A percentile compares a stretch with the other conserved stretches of the same genome.
Conservation (phyloP, 2,329 filamentous ascomycete genomes). For the Sordariomycetes sp. region DNA sequence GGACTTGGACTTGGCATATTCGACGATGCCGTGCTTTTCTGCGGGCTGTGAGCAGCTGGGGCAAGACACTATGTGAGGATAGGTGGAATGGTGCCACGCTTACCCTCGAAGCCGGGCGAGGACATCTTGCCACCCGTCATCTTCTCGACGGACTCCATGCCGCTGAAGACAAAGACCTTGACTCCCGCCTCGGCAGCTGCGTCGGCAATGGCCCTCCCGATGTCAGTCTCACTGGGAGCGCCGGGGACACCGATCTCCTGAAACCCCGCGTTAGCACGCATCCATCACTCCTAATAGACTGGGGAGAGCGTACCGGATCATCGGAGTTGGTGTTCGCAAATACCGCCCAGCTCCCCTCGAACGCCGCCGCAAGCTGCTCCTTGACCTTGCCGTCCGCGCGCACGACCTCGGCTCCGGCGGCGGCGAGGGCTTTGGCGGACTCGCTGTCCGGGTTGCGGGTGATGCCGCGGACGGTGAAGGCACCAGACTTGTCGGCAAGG, state of each 20-base stretch:
- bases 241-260: slow-evolving; percentile 7
- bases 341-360: slow-evolving; percentile 34
- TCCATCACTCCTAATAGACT: neutral
- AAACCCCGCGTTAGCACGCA: neutral
- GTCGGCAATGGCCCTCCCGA: slow-evolving; percentile 22
- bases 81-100: neutral
- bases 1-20: slow-evolving; percentile 20
- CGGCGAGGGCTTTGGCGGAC: slow-evolving; percentile 25
- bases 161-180: slow-evolving; percentile 23
- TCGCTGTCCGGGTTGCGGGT: slow-evolving; percentile 29
- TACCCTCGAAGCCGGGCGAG: slow-evolving; percentile 22
- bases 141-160: slow-evolving; percentile 18
- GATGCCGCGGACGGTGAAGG: slow-evolving; percentile 31
- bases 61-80: neutral
- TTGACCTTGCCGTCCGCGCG: slow-evolving; percentile 30
- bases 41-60: fast-evolving
- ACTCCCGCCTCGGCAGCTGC: slow-evolving; percentile 20
- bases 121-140: slow-evolving; percentile 20
- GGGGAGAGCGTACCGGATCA: slow-evolving; percentile 14
- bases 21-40: slow-evolving; percentile 26
- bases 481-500: slow-evolving; percentile 18
- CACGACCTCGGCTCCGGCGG: slow-evolving; percentile 30
- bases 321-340: slow-evolving; percentile 44
- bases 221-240: slow-evolving; percentile 20
- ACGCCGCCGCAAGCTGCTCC: slow-evolving; percentile 24